Evolutionary conservation across 1,284 basidiomycete species (phyloP), one percentile per base, ranked within the genome.

Genomic region (Fomitopsis pinicola): DNA sequence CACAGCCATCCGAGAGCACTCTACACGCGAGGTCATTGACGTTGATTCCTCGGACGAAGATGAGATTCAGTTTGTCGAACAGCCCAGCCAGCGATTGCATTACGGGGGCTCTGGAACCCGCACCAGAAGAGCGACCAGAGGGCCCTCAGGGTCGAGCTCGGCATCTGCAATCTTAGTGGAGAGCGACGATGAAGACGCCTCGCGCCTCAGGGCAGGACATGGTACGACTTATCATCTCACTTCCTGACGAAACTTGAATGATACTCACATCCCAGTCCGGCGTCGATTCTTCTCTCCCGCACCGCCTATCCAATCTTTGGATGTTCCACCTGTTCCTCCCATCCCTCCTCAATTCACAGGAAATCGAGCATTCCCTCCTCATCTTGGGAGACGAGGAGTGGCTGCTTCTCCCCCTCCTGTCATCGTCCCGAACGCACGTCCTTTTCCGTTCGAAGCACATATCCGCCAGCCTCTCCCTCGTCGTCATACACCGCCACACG

Each of bases 371-470:
- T 69, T 66, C 68, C 68, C 45, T 66, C 60, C 4, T 8, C 67
- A 70, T 33, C 67, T 67, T 5, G 60, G 64, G 3, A 50, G 48
- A 33, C 48, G 48, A 50, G 48, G 15, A 15, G 48, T 17, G 14
- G 28, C 55, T 55, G 63, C 55, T 45, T 45, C 60, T 2, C 56
- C 33, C 3, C 68, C 69, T 8, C 67, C 70, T 38, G 69, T 75
- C 42, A 68, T 84, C 35, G 74, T 77, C 26, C 77, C 82, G 2
- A 73, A 74, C 48, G 71, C 72, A 7, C 66, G 73, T n/a, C 80
- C 82, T 0, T 75, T 83, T 53, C 71, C 75, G 10, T 84, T 82
- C 59, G 82, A 84, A 64, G 68, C 66, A 4, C 63, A 68, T 38
- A 61, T 76, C 22, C 62, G 64, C 30, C 64, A 64, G 10, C 59